Evolutionary conservation across 345 rosid genomes (phyloP).

Genomic region (Fremontodendron californicum): DNA sequence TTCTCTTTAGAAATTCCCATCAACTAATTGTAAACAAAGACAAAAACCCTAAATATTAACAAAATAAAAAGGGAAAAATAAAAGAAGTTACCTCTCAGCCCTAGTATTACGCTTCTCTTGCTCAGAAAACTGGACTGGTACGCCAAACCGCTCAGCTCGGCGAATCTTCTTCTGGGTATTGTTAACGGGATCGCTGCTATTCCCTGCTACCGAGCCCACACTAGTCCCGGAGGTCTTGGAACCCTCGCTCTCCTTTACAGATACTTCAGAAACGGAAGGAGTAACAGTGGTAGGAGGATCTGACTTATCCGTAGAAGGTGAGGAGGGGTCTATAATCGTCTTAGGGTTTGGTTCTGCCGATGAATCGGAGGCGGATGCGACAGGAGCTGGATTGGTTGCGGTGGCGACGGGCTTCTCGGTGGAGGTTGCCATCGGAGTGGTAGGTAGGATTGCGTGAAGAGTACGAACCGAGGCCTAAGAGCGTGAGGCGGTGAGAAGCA

Average conservation of each 20-base stretch:
- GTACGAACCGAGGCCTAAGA: neutral
- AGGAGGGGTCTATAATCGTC: conserved; percentile 34
- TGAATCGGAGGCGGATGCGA: conserved; percentile 13
- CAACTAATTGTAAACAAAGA: neutral
- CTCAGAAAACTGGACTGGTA: conserved; percentile 72
- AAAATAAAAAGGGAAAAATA: neutral
- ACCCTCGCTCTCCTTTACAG: conserved; percentile 32
- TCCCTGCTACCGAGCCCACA: conserved; percentile 23
- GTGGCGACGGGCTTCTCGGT: conserved; percentile 28
- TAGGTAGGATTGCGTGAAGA: neutral
- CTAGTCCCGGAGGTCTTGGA: conserved; percentile 24
- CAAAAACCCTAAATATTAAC: conserved; percentile 1
- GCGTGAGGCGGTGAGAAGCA: neutral
- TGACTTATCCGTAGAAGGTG: conserved; percentile 24
- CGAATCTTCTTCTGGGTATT: conserved; percentile 73
- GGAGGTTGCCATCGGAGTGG: conserved; percentile 41
- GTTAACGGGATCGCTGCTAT: conserved; percentile 31
- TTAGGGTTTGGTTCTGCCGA: conserved; percentile 33
- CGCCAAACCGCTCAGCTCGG: conserved; percentile 90
- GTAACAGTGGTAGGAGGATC: conserved; percentile 15
- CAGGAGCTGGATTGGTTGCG: conserved; percentile 14
- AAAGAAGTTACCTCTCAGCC: conserved; percentile 61
- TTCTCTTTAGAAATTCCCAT: neutral
- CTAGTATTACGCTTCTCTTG: conserved; percentile 87
- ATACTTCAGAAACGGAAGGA: conserved; percentile 11